Evolutionary conservation across 768 basidiomycete genomes (phyloP).

Genomic region (Rhodotorula diobovata): DNA sequence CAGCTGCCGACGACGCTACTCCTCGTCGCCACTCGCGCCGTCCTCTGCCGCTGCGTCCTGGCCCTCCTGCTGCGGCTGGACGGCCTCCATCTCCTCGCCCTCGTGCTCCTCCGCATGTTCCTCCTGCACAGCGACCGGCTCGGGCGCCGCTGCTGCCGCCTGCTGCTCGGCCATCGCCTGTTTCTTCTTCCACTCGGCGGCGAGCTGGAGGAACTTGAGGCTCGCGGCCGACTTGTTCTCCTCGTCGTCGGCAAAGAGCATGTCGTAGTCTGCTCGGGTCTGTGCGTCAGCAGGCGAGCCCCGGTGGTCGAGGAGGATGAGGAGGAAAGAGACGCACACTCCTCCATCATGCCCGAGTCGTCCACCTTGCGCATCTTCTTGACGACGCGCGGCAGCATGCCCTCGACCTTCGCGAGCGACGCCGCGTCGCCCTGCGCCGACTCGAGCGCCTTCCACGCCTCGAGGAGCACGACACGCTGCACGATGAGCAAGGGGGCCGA

Average conservation of each 20-base stretch:
- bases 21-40: neutral
- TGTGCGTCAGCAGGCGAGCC: neutral
- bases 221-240: slow-evolving; percentile 84
- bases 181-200: slow-evolving; percentile 68
- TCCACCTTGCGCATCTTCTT: slow-evolving; percentile 66
- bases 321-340: slow-evolving; percentile 29
- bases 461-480: slow-evolving; percentile 85
- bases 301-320: too few relatives aligned
- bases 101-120: neutral
- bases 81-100: neutral
- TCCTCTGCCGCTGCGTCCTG: too few relatives aligned
- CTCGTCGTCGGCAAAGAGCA: slow-evolving; percentile 94
- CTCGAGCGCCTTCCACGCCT: slow-evolving; percentile 95
- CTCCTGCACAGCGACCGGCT: slow-evolving; percentile 2
- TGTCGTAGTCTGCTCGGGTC: slow-evolving; percentile 97
- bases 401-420: slow-evolving; percentile 68
- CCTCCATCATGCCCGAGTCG: slow-evolving; percentile 35
- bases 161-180: neutral
- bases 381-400: slow-evolving; percentile 87
- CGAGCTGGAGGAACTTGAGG: slow-evolving; percentile 94
- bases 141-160: neutral
- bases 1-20: neutral
- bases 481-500: neutral
- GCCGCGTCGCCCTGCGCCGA: slow-evolving; percentile 67
- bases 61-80: too few relatives aligned